Base-by-base conservation (phyloP, 345 rosid species). In the Trapa bicornis region DNA sequence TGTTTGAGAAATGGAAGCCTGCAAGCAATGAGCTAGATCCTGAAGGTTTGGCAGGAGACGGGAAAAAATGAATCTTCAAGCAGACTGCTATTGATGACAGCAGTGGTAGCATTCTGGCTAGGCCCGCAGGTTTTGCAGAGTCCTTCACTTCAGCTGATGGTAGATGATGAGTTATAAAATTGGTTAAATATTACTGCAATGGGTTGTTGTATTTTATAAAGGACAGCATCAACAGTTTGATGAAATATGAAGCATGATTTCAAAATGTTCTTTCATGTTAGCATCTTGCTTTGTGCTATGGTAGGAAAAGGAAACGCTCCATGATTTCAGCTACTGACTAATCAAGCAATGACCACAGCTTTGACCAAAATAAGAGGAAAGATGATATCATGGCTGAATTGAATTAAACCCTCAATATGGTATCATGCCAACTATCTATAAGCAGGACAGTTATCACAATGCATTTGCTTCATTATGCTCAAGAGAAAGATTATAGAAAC, bases 1-100 rank as follows among this genome's bases (percentile, higher is more conserved):
- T 83, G 6, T 82, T 83, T 10, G 78, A 80, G 79, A 76, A 74
- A 53, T 83, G 86, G 86, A 80, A 73, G 66, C 86, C 86, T 8
- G 45, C 47, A 14, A 14, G n/a, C 10, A 65, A 76, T 2, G 82
- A 76, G 64, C 43, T 73, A 3, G 76, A 75, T 82, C 81, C 65
- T 82, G 58, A 80, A 76, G 77, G 77, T 58, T 56, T 82, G 86
- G 86, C 78, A 80, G 58, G 83, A 78, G 33, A 69, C 80, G 0
- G 80, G 78, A 64, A 72, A 68, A 66, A 72, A 64, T 5, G 79
- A 66, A 1, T 22, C 43, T 41, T 41, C 61, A 16, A 71, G 75
- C 29, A 22, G 29, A 74, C 61, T 6, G 8, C 75, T 37, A 67
- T 72, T 0, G 73, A 60, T 43, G 80, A 79, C 71, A 79, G 82